These are phyloP conservation scores for Penicillium paxilli DNA, from an alignment of 495 filamentous ascomycete species.

Conservation along the genomic window DNA sequence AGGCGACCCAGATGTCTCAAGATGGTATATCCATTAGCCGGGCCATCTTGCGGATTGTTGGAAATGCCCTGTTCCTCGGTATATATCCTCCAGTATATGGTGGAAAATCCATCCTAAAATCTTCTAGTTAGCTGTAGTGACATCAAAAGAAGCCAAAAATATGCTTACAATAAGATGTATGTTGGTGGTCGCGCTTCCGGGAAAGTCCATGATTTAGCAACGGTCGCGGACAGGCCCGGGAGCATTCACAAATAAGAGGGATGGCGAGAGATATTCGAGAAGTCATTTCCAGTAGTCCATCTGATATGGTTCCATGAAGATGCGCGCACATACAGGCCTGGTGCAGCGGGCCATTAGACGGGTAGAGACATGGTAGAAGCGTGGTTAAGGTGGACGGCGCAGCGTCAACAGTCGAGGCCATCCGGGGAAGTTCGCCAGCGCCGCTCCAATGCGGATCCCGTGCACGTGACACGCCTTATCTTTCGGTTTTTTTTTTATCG, in stretches of 20 bases:
- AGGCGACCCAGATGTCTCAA: conserved; percentile 47
- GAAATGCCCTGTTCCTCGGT: conserved; percentile 41
- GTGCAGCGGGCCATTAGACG: conserved; percentile 21
- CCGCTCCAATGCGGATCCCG: background rate
- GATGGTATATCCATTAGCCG: conserved; percentile 43
- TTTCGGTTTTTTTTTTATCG: conserved; percentile 26
- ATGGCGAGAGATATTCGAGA: conserved; percentile 22
- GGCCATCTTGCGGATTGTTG: conserved; percentile 35
- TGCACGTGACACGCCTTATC: conserved; percentile 39
- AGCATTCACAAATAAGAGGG: conserved; percentile 30
- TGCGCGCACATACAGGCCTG: conserved; percentile 5
- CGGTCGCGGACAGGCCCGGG: conserved; percentile 29
- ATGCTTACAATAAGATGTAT: conserved; percentile 47
- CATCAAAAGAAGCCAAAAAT: background rate
- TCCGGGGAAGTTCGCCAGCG: conserved; percentile 29
- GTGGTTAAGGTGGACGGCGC: conserved; percentile 3
- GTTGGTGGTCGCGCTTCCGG: conserved; percentile 47
- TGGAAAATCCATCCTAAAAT: conserved; percentile 48
- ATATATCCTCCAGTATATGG: conserved; percentile 51
- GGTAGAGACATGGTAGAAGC: conserved; percentile 21
- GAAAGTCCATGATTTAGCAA: conserved; percentile 50
- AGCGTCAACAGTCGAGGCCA: conserved; percentile 12
- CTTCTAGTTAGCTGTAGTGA: conserved; percentile 14
- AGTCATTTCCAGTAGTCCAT: conserved; percentile 39
- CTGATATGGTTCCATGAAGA: conserved; percentile 6